Evolutionary conservation across 805 yeast genomes (phyloP).

Genomic region (Candida coleopterorum): DNA sequence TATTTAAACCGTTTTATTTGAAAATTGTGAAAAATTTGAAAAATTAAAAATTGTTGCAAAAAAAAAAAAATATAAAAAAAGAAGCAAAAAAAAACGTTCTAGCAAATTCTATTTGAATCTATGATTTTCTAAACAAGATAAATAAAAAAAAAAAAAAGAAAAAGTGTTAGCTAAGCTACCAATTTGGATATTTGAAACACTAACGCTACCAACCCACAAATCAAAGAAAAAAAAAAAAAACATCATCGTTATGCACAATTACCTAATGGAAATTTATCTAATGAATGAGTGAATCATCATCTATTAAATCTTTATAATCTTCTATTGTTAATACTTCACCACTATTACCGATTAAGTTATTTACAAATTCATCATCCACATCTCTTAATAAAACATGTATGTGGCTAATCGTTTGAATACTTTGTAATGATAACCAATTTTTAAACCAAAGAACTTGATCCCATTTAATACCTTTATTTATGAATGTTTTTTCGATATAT

Average conservation of each 20-base stretch:
- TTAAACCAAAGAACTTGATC: constrained; percentile 59
- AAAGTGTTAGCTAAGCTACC: neutral
- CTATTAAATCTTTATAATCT: constrained; percentile 9
- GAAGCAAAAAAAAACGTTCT: constrained; percentile 4
- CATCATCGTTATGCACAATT: no score
- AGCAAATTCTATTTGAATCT: constrained; percentile 7
- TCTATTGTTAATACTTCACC: constrained; percentile 8
- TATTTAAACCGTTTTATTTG: constrained; percentile 3
- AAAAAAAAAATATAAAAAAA: neutral
- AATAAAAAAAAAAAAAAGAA: no score
- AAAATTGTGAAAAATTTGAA: constrained; percentile 2
- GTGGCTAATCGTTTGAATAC: constrained; percentile 63
- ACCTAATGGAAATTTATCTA: no score
- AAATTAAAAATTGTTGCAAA: constrained; percentile 3
- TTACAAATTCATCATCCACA: constrained; percentile 18
- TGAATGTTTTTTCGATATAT: constrained; percentile 47
- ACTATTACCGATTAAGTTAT: constrained; percentile 6
- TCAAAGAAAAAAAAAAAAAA: no score
- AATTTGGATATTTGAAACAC: neutral
- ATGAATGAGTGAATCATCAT: no score
- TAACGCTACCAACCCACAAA: constrained; percentile 4
- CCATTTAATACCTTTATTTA: constrained; percentile 33
- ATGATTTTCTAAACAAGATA: no score
- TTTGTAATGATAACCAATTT: constrained; percentile 66
- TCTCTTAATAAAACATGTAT: constrained; percentile 58